Evolutionary conservation across 2,329 filamentous ascomycete genomes (phyloP).

Genomic region (Chalara sp.): DNA sequence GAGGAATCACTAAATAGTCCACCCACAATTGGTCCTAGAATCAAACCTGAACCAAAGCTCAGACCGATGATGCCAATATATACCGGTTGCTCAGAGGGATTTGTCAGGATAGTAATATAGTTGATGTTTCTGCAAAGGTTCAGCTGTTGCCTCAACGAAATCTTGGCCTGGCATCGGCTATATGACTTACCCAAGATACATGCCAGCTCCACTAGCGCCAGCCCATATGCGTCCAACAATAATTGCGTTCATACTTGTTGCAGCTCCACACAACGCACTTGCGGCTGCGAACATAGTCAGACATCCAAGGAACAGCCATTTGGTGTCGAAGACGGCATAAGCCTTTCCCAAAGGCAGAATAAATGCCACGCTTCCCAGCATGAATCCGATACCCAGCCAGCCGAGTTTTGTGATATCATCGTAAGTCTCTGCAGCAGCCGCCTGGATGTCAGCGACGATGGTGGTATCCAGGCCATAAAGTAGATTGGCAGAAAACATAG

Average conservation of each 20-base stretch:
- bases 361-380: neutral
- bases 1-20: slow-evolving; percentile 22
- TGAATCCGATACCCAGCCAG: neutral
- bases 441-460: neutral
- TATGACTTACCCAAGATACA: neutral
- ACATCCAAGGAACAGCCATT: neutral
- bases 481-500: no score
- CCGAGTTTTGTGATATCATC: neutral
- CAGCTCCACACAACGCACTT: neutral
- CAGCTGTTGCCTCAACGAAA: no score
- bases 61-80: slow-evolving; percentile 13
- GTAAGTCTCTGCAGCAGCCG: neutral
- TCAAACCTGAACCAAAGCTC: slow-evolving; percentile 13
- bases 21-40: slow-evolving; percentile 21
- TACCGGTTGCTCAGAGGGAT: slow-evolving; percentile 5
- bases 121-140: slow-evolving; percentile 7
- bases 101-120: slow-evolving; percentile 12
- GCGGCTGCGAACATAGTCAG: neutral
- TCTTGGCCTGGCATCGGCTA: no score
- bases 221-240: neutral
- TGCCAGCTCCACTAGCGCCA: neutral
- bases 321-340: neutral
- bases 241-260: neutral
- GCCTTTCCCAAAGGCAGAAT: neutral
- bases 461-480: neutral